Evolutionary conservation across 192 early-diverging fungal genomes (phyloP), one percentile per base, ranked within the genome.

Genomic region (Backusella circina): DNA sequence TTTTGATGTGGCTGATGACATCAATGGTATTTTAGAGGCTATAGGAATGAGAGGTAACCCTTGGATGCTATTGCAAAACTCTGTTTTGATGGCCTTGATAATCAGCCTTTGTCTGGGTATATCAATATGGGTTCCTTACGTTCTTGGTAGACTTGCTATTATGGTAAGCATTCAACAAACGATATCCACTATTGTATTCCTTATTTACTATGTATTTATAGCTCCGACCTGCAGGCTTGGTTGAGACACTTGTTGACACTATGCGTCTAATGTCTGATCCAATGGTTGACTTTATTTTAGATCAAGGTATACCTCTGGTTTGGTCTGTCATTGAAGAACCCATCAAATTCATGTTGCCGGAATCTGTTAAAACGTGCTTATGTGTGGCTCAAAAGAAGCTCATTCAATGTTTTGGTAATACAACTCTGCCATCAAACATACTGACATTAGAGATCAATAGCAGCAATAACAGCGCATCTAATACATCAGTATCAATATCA

Each of bases 11-110:
- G 90, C 85, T 66, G 92, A 92, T 36, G 92, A 87, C 28, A 81
- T 90, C 6, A 91, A 94, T 50, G 92, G 90, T 5, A 81, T 94
- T n/a, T 76, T 97, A 38, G 97, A 96, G 65, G 90, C 95, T 23
- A 86, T 98, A 68, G 97, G 97, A 4, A 88, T 99, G 78, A 87
- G 92, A 7, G 97, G 97, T 0, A 93, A 96, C 16, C 75, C 93
- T 18, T 85, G 89, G 78, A 86, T 92, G 71, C 78, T 97, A 0
- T 41, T 92, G 8, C 94, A 96, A 77, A 94, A 96, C 80, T 93
- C 93, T 61, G 85, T 91, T 10, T 85, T 97, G 18, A 94, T 96
- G 44, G 68, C 92, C 8, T 76, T 94, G 12, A 78, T 97, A 67
- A 89, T 97, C 30, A 76, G 87, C 31, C 82, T 91, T 50, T 90